Percentiles rank a stretch among this genome's conserved stretches.
Conservation (phyloP, 176 grass and related monocot species). For the Lolium rigidum region DNA sequence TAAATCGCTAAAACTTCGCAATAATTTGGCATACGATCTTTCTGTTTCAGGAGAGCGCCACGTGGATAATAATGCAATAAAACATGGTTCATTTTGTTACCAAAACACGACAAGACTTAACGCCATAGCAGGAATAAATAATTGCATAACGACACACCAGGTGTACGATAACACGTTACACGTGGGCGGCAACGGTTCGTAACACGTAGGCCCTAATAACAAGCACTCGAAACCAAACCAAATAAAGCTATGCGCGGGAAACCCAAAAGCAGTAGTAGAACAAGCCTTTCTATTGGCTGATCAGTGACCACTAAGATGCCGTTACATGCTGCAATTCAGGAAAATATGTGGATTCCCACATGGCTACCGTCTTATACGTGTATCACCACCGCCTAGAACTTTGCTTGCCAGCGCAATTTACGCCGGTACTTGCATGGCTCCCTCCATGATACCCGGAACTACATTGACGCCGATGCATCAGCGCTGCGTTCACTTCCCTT, state of each 20-base stretch:
- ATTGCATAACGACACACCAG: neutral
- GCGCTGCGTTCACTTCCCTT: neutral
- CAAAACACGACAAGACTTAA: conserved; percentile 32
- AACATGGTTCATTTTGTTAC: neutral
- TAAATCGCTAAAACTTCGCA: neutral
- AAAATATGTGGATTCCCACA: neutral
- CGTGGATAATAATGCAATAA: conserved; percentile 12
- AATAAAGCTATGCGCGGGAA: neutral
- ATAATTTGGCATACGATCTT: neutral
- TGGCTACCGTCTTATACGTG: neutral
- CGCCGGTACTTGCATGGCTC: neutral
- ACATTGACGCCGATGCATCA: neutral
- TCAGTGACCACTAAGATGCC: neutral
- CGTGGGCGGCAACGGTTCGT: neutral
- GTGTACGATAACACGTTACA: neutral
- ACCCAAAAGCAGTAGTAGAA: neutral
- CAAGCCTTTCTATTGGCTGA: neutral
- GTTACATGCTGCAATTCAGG: neutral
- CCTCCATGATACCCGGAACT: neutral
- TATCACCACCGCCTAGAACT: conserved; percentile 6
- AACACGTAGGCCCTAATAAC: conserved; percentile 3
- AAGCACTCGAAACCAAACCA: neutral
- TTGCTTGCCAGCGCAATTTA: neutral
- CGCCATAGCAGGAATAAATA: neutral
- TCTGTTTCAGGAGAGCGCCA: neutral